Evolutionary conservation across 2,329 filamentous ascomycete genomes (phyloP).

Genomic region (Xylariaceae sp.): DNA sequence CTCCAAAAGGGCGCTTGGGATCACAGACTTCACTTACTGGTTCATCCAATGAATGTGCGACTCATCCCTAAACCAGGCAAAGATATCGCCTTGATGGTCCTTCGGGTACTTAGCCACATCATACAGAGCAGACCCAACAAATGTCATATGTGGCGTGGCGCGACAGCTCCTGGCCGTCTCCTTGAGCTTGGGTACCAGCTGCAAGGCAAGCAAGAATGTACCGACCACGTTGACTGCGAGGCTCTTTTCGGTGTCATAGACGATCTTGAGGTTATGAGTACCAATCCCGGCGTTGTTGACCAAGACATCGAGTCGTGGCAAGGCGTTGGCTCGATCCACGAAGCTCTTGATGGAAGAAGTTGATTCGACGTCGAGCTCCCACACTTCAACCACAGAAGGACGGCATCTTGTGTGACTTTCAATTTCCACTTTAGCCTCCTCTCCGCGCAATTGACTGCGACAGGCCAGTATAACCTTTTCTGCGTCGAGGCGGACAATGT

Average conservation of each 20-base stretch:
- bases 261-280: background rate
- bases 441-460: background rate
- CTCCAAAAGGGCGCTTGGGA: background rate
- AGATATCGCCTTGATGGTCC: background rate
- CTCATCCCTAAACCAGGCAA: background rate
- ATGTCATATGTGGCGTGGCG: background rate
- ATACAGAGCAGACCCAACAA: background rate
- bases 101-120: slow-evolving; percentile 1
- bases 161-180: background rate
- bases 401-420: background rate
- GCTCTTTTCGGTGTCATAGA: background rate
- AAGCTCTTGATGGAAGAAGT: background rate
- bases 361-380: slow-evolving; percentile 1
- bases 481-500: slow-evolving; percentile 1
- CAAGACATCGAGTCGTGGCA: slow-evolving; percentile 3
- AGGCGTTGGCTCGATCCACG: background rate
- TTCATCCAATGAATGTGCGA: background rate
- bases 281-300: slow-evolving; percentile 1
- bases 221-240: background rate
- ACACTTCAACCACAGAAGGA: background rate
- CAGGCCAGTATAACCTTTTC: slow-evolving; percentile 1
- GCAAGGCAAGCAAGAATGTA: slow-evolving; percentile 1
- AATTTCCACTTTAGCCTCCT: background rate
- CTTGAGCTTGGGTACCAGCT: slow-evolving; percentile 1
- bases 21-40: background rate